phyloP scores from a whole-genome alignment of 2,329 filamentous ascomycete genomes.

The Parastagonospora avenae region DNA sequence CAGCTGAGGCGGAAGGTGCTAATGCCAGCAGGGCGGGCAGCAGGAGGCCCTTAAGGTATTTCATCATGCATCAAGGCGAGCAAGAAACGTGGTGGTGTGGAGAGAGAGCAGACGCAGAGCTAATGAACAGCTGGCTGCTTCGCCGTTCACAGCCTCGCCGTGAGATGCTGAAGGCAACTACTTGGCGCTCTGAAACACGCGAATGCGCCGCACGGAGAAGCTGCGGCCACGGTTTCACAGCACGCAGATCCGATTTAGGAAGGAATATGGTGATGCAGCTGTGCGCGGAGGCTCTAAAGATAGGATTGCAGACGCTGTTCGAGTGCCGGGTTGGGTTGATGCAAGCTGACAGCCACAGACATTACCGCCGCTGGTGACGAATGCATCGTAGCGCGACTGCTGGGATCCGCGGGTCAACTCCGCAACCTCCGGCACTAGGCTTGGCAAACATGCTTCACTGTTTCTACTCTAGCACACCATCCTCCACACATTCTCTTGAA shows the following conservation, averaged over 20 bases:
- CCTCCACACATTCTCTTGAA: too few relatives aligned
- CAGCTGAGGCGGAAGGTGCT: conserved; percentile 34
- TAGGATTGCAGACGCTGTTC: not conserved
- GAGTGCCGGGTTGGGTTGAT: not conserved
- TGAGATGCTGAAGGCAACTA: conserved; percentile 32
- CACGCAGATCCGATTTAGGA: not conserved
- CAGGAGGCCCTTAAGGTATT: conserved; percentile 48
- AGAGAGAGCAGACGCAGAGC: conserved; percentile 17
- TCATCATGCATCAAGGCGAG: conserved; percentile 46
- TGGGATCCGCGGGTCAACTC: not conserved
- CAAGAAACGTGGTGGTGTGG: conserved; percentile 16
- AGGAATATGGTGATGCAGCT: not conserved
- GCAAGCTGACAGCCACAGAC: not conserved
- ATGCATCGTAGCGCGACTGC: not conserved
- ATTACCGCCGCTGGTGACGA: not conserved
- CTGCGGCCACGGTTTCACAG: conserved; percentile 9
- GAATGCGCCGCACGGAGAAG: conserved; percentile 29
- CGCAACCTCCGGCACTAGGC: conserved; percentile 1
- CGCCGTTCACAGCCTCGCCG: conserved; percentile 36
- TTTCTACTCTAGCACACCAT: not conserved
- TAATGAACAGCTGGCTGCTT: conserved; percentile 45
- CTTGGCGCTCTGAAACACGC: conserved; percentile 41
- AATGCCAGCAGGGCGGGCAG: conserved; percentile 59
- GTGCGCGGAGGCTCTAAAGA: not conserved
- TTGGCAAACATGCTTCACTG: not conserved